These are phyloP conservation scores for Geoglossum cookeanum DNA, from an alignment of 2,329 filamentous ascomycete genomes.

Conservation along the genomic window DNA sequence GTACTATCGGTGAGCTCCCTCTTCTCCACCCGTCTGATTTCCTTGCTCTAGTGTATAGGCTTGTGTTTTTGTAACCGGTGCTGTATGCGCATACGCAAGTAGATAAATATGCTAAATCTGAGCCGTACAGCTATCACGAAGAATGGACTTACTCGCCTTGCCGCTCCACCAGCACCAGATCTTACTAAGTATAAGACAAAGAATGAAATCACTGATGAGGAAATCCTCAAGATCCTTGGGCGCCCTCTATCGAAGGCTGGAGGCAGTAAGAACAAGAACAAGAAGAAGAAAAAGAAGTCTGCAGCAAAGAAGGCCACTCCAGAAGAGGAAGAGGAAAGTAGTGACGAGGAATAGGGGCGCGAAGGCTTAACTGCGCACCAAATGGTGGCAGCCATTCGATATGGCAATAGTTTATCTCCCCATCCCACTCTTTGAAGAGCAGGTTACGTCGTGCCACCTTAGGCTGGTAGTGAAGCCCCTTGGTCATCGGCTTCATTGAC, in stretches of 20 bases:
- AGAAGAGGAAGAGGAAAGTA: slow-evolving; percentile 26
- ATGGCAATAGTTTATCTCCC: background rate
- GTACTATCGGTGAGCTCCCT: slow-evolving; percentile 60
- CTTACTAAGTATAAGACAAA: slow-evolving; percentile 73
- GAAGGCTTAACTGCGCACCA: background rate
- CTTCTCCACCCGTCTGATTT: slow-evolving; percentile 6
- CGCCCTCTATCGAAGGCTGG: slow-evolving; percentile 51
- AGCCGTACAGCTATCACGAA: slow-evolving; percentile 66
- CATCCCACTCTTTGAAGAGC: background rate
- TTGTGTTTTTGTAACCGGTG: background rate
- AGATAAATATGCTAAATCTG: background rate
- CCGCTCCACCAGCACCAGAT: slow-evolving; percentile 57
- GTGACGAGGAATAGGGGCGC: slow-evolving; percentile 18
- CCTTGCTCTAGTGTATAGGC: background rate
- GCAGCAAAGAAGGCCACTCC: slow-evolving; percentile 43
- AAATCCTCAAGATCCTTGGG: slow-evolving; percentile 85
- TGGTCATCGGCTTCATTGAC: background rate
- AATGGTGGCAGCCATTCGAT: background rate
- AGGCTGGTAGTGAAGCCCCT: background rate
- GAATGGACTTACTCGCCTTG: slow-evolving; percentile 80
- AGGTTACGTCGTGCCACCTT: background rate
- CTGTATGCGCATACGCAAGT: background rate
- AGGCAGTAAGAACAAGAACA: slow-evolving; percentile 61
- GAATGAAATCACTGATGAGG: slow-evolving; percentile 95
- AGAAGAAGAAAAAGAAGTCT: slow-evolving; percentile 83